Evolutionary conservation across 352 stramenopile species (phyloP).

Genomic region (Phytopythium aichiense): DNA sequence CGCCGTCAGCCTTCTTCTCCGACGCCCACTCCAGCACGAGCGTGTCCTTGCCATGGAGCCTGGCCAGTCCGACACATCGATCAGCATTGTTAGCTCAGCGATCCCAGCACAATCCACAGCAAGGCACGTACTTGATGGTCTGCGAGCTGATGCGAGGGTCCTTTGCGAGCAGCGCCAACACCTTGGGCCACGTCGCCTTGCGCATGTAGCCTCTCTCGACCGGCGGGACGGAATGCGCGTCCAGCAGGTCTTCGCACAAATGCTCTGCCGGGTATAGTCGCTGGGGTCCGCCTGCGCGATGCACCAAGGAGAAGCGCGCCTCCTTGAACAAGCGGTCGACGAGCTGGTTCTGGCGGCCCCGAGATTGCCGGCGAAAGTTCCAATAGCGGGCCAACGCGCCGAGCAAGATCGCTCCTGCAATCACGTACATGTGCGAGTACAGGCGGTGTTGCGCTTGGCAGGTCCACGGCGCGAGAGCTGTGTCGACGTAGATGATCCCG

Average conservation of each 20-base stretch:
- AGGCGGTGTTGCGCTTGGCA: constrained; percentile 50
- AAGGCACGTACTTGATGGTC: constrained; percentile 35
- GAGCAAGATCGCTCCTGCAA: constrained; percentile 29
- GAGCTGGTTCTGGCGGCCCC: constrained; percentile 40
- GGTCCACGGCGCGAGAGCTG: constrained; percentile 40
- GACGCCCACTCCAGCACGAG: constrained; percentile 62
- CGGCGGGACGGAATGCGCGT: constrained; percentile 15
- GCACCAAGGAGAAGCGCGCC: constrained; percentile 56
- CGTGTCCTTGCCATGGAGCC: constrained; percentile 35
- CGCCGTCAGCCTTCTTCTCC: constrained; percentile 11
- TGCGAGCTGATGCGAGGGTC: constrained; percentile 47
- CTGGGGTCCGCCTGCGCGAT: constrained; percentile 30
- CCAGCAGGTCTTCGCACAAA: constrained; percentile 60
- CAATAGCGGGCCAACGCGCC: constrained; percentile 21
- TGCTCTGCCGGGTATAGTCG: constrained; percentile 51
- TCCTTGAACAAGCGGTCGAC: constrained; percentile 67
- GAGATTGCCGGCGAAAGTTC: constrained; percentile 35
- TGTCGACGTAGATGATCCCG: constrained; percentile 33
- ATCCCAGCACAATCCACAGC: not conserved
- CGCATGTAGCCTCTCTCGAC: constrained; percentile 29
- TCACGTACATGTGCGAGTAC: constrained; percentile 34
- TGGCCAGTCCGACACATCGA: constrained; percentile 12
- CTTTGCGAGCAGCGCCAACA: constrained; percentile 43
- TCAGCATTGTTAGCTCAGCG: constrained; percentile 8
- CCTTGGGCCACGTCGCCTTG: constrained; percentile 54